Percentiles rank a stretch among this genome's conserved stretches.
phyloP scores from a whole-genome alignment of 2,329 filamentous ascomycete species.

The Huntiella bhutanensis region DNA sequence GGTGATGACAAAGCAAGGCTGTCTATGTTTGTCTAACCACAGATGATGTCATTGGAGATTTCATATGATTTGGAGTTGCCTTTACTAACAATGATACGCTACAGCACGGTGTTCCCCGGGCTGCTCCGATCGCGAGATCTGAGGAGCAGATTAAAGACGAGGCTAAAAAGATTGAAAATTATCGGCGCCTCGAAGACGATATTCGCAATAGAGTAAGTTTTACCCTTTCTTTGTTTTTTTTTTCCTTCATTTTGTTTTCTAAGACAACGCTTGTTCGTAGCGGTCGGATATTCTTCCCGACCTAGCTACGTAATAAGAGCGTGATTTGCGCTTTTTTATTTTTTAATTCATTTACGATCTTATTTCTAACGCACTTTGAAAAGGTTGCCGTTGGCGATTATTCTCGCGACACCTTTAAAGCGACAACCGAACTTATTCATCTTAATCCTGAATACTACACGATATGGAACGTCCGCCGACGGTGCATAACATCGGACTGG shows the following conservation, averaged over 20 bases:
- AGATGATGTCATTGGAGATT: background rate
- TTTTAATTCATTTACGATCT: background rate
- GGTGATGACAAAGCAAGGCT: background rate
- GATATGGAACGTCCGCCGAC: constrained; percentile 74
- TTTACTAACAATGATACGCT: background rate
- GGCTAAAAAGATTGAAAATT: constrained; percentile 54
- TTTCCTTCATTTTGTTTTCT: background rate
- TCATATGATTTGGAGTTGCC: background rate
- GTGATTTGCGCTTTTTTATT: background rate
- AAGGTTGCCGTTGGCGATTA: constrained; percentile 26
- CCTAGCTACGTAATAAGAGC: background rate
- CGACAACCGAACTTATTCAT: constrained; percentile 53
- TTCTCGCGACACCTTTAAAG: constrained; percentile 38
- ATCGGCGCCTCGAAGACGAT: constrained; percentile 49
- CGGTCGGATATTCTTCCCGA: background rate
- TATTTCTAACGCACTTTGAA: background rate
- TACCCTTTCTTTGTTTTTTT: background rate
- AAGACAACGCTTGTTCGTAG: background rate
- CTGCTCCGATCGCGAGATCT: constrained; percentile 34
- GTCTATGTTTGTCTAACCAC: background rate
- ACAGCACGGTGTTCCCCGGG: constrained; percentile 70
- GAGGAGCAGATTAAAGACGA: constrained; percentile 55
- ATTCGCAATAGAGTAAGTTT: constrained; percentile 43
- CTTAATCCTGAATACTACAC: constrained; percentile 82
- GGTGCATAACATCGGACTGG: constrained; percentile 41